phyloP scores from a whole-genome alignment of 345 rosid species.

The Excoecaria cochinchinensis region DNA sequence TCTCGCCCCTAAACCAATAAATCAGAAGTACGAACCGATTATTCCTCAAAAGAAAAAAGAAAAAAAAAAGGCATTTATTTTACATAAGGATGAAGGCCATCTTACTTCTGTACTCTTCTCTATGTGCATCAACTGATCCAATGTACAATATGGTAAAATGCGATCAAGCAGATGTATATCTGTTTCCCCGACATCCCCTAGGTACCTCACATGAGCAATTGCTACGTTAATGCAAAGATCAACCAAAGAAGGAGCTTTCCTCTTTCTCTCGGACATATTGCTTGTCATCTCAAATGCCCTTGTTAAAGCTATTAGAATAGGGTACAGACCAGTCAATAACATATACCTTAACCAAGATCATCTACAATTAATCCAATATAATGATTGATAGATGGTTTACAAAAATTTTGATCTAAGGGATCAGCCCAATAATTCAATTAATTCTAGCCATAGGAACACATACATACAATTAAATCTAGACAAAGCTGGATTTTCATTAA shows the following conservation, averaged over 20 bases:
- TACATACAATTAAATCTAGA: background rate
- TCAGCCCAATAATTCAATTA: background rate
- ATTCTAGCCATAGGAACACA: background rate
- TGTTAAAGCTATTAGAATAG: background rate
- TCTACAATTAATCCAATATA: background rate
- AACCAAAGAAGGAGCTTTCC: slow-evolving; percentile 62
- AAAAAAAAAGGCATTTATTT: background rate
- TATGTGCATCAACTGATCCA: slow-evolving; percentile 72
- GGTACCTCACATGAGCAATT: slow-evolving; percentile 54
- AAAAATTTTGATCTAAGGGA: background rate
- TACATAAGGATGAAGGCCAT: slow-evolving; percentile 3
- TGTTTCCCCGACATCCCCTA: slow-evolving; percentile 88
- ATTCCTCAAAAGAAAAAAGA: background rate
- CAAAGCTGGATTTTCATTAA: background rate
- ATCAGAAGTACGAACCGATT: background rate
- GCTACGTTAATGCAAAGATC: slow-evolving; percentile 72
- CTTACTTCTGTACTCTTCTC: slow-evolving; percentile 67
- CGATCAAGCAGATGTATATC: slow-evolving; percentile 69
- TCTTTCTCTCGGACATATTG: slow-evolving; percentile 16
- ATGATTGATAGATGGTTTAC: background rate
- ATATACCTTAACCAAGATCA: background rate
- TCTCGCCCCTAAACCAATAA: slow-evolving; percentile 62
- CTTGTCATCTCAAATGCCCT: background rate
- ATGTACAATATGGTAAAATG: slow-evolving; percentile 67
- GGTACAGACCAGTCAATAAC: background rate